Evolutionary conservation across 768 basidiomycete species (phyloP), one percentile per base, ranked within the genome.

Genomic region (Calocybe cyanea): DNA sequence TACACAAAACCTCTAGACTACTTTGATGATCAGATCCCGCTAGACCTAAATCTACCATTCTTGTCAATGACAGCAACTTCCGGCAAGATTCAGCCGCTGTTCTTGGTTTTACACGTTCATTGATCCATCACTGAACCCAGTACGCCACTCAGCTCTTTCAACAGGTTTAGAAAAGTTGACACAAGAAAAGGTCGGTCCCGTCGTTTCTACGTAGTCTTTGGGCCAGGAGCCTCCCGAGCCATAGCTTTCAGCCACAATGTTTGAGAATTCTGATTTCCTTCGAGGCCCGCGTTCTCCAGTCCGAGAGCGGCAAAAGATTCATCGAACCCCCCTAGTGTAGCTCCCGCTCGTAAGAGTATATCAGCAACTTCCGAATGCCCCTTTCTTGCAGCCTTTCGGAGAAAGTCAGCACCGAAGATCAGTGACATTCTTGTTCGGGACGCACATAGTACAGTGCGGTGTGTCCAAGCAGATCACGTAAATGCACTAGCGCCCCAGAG

Each of bases 401-500:
- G 11, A 10, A 46, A 19, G 39, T 47, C 23, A 55, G 28, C 17
- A 15, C 32, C 23, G 32, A 43, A 46, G 9, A 48, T 14, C 9
- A 38, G 34, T 28, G 35, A 13, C 25, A 38, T 46, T 10, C 20
- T 32, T 17, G 1, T 14, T 28, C 20, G 4, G 39, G 23, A 44
- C 43, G 55, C 51, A 87, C 87, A 63, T 91, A 87, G 63, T 92
- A 92, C 13, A 92, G 68, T 2, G 88, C 77, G 11, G 91, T 92
- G 56, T 92, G 90, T 2, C 88, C 92, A 36, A 92, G 70, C 1
- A 64, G 59, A 60, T 94, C 92, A 45, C 92, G 74, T 7, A 87
- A 68, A 62, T 94, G 91, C 17, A 93, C 91, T 11, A 90, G 68
- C 1, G 90, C 88, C 4, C 91, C 91, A 0, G 80, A 78, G 49